phyloP scores from a whole-genome alignment of 495 filamentous ascomycete species.

The Xylaria longipes region DNA sequence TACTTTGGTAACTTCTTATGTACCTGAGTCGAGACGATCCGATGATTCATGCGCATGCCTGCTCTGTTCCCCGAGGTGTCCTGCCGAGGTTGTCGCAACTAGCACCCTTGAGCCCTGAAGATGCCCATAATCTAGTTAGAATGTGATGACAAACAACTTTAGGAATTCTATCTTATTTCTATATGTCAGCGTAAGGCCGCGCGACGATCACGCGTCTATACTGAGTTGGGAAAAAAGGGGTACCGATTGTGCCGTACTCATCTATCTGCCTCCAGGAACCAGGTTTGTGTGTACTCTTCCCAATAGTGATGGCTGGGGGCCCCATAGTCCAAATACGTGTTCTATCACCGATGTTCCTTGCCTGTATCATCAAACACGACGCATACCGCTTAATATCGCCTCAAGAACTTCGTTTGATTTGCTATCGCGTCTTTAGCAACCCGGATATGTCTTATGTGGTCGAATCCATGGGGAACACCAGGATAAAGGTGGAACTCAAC shows the following conservation, averaged over 20 bases:
- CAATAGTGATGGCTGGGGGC: neutral
- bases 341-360: neutral
- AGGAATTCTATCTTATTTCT: neutral
- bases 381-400: conserved; percentile 13
- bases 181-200: neutral
- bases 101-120: conserved; percentile 1
- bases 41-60: conserved; percentile 9
- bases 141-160: neutral
- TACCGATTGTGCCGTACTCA: neutral
- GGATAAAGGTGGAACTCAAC: conserved; percentile 60
- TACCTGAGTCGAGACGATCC: neutral
- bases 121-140: neutral
- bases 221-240: neutral
- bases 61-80: neutral
- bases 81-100: neutral
- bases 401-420: conserved; percentile 1
- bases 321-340: neutral
- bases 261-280: neutral
- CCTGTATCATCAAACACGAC: too few relatives aligned
- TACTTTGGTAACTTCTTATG: conserved; percentile 7
- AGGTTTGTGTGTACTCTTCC: neutral
- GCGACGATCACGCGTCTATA: neutral
- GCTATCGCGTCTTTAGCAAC: neutral
- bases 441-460: conserved; percentile 22
- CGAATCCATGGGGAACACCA: conserved; percentile 57